Base-by-base conservation (phyloP, 495 filamentous ascomycete genomes). In the Amphirosellinia nigrospora region DNA sequence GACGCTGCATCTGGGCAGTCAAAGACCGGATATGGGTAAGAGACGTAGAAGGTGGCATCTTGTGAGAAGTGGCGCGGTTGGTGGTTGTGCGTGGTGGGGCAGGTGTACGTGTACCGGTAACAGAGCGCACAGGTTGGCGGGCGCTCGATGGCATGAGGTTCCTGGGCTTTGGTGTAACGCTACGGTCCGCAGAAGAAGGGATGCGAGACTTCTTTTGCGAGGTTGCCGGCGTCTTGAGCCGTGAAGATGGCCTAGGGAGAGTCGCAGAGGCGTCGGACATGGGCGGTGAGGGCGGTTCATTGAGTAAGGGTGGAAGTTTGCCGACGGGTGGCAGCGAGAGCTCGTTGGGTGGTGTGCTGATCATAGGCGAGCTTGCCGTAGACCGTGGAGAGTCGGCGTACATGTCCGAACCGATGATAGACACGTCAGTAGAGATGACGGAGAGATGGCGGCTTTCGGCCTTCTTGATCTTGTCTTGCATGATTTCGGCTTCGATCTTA, bases 1-100 rank as follows among this genome's bases (percentile, higher is more conserved):
- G 88, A 71, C 91, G 89, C 79, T 97, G 93, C 96, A 99, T 98
- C 80, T 98, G 96, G 28, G 93, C 94, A 67, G 95, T 96, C 64
- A 99, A 88, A 3, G 90, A 90, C 32, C 96, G 93, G 75, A 98
- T 95, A 75, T 99, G 96, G 67, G 91, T 92, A 38, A 99, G 86
- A 5, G 96, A 98, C 43, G 89, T 92, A 21, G 96, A 97, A 43
- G 91, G 85, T 36, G 94, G 91, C 30, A 96, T 68, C 64, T 74
- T 82, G 68, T 85, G 77, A 48, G 83, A 79, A 5, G 77, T 73
- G 39, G 78, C 72, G 68, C 81, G 83, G 21, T 67, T 68, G n/a
- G 79, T 69, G 32, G 77, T 76, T 28, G 75, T 71, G 5, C 74
- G 66, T 23, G 73, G 59, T 46, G 74, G 70, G 1, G 77, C 74